Base-by-base conservation (phyloP, 202 grass and related monocot species). In the Brachypodium distachyon region DNA sequence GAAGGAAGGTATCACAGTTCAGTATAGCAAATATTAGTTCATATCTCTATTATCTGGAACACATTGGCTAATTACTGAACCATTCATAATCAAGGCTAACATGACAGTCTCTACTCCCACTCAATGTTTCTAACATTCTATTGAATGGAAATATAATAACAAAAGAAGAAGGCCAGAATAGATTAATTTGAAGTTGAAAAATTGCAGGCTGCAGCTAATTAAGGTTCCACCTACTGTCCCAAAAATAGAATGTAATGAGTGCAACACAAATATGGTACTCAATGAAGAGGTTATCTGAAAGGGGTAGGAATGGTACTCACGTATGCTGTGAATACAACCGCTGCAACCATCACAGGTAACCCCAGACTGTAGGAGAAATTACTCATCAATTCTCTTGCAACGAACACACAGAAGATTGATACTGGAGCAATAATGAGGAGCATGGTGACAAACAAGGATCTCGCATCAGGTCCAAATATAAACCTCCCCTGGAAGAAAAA, bases 391-490 rank as follows among this genome's bases (percentile, higher is more conserved):
- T 82, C 83, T 74, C 52, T 85, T 17, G 81, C 87, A 59, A 93
- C 84, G 13, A 93, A 90, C 50, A 62, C 58, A 79, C 87, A 93
- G 69, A 93, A 93, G 64, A 93, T 76, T 1, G 82, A 80, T 56
- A 83, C 77, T 27, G 87, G 91, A 1, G 78, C 70, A 0, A 93
- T 61, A 67, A 93, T 90, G 29, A 93, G 84, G 74, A 93, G 80
- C 69, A 93, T 93, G 59, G 87, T 93, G 70, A 93, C 81, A 79
- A 90, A 90, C 81, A 90, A 77, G 55, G 91, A 93, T 85, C 91
- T 87, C 21, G 85, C 87, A 70, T 93, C 91, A 70, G 91, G 91
- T 22, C 90, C 91, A 80, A 93, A 93, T 85, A 93, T 65, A 73
- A 93, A 93, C 62, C 81, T 90, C 78, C 91, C 91, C 72, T 85